phyloP scores from a whole-genome alignment of 768 basidiomycete genomes.

The Sporobolomyces phaffii region DNA sequence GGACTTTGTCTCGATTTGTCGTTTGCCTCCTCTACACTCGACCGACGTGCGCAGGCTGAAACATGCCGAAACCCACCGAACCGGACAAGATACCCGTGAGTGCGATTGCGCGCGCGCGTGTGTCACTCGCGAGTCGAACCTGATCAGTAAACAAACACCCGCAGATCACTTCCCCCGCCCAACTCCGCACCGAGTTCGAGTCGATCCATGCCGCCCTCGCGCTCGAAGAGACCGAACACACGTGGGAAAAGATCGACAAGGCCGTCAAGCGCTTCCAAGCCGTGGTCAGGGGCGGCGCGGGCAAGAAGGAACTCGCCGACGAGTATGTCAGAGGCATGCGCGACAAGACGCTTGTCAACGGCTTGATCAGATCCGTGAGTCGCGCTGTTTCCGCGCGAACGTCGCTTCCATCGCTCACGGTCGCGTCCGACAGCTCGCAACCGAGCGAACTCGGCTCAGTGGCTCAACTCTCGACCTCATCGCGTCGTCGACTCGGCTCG shows the following conservation, averaged over 20 bases:
- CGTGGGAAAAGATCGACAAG: conserved; percentile 50
- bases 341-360: conserved; percentile 34
- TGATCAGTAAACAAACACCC: conserved; percentile 5
- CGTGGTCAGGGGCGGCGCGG: conserved; percentile 45
- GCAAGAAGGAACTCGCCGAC: conserved; percentile 27
- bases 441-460: conserved; percentile 40
- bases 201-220: conserved; percentile 42
- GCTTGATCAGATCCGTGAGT: conserved; percentile 34
- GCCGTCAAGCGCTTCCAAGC: conserved; percentile 47
- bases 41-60: conserved; percentile 14
- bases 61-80: conserved; percentile 11
- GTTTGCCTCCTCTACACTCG: conserved; percentile 8
- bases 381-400: no score
- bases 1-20: background rate
- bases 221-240: conserved; percentile 48
- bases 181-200: conserved; percentile 45
- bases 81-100: conserved; percentile 34
- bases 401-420: background rate
- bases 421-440: conserved; percentile 26
- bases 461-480: conserved; percentile 45
- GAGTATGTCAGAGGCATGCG: conserved; percentile 32
- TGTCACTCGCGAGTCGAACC: background rate
- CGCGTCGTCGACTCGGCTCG: conserved; percentile 47
- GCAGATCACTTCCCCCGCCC: conserved; percentile 45
- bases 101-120: background rate